These are phyloP conservation scores for Aspergillus luchuensis DNA, from an alignment of 2,329 filamentous ascomycete species.

Conservation along the genomic window DNA sequence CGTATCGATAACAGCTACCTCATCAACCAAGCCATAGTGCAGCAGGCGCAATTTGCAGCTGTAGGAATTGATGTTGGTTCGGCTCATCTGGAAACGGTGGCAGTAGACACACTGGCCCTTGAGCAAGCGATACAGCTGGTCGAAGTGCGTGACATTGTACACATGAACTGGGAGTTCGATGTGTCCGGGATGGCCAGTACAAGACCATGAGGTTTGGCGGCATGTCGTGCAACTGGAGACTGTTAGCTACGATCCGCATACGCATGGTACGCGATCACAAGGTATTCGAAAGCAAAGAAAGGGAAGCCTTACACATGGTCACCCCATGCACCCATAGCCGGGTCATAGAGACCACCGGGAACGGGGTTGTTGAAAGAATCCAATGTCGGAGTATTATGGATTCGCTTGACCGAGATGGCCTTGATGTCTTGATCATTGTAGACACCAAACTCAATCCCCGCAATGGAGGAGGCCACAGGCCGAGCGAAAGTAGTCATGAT, in stretches of 20 bases:
- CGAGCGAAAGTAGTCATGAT: conserved; percentile 59
- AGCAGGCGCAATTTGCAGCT: conserved; percentile 82
- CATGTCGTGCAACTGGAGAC: conserved; percentile 81
- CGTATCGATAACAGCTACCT: conserved; percentile 62
- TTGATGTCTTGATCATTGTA: conserved; percentile 81
- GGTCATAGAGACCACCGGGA: conserved; percentile 88
- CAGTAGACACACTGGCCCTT: conserved; percentile 90
- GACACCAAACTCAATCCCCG: conserved; percentile 86
- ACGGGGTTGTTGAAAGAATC: conserved; percentile 87
- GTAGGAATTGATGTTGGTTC: conserved; percentile 74
- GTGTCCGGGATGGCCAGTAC: conserved; percentile 91
- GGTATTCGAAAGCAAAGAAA: conserved; percentile 7
- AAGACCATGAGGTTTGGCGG: conserved; percentile 76
- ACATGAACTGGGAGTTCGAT: conserved; percentile 92
- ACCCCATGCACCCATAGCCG: conserved; percentile 85
- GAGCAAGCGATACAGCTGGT: conserved; percentile 82
- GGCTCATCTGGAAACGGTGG: conserved; percentile 78
- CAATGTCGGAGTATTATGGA: conserved; percentile 92
- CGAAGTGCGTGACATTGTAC: conserved; percentile 96
- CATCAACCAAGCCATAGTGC: conserved; percentile 76
- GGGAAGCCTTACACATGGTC: conserved; percentile 70
- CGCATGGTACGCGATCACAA: background rate
- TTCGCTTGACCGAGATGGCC: conserved; percentile 86
- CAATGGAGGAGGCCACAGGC: conserved; percentile 79
- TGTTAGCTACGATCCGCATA: conserved; percentile 20